Evolutionary conservation across 371 early-diverging fungal genomes (phyloP), one percentile per base, ranked within the genome.

Genomic region (Apophysomyces ossiformis): DNA sequence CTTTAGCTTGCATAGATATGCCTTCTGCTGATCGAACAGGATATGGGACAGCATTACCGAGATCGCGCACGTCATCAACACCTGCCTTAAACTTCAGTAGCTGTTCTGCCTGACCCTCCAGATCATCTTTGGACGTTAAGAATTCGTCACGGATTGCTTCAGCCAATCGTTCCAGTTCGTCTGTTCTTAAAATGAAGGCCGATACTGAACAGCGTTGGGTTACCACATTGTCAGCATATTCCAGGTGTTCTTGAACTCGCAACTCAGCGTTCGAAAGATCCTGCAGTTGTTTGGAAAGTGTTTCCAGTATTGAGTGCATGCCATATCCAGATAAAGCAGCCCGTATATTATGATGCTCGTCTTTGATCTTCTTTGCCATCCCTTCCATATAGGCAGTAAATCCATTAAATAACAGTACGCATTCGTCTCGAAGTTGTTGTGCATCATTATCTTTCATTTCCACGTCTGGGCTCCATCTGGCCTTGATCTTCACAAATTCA

Each of bases 81-180:
- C 70, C 44, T 1, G 16, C 18, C 5, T 57, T 58, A 35, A 72
- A 74, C 4, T 70, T 39, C n/a, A 70, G 67, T 18, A 79, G 36
- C 5, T 57, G 44, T 9, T 69, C 54, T 3, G 58, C 56, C 9
- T 37, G 56, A 18, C 18, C 32, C 13, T 57, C 50, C 5, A 58
- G 32, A 1, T 61, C 54, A 7, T 57, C 62, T 39, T 65, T 46
- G 37, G 41, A 58, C 12, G 69, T 32, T 18, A 75, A 26, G 21
- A 79, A 68, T 7, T 65, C 62, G 32, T 80, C 81, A 21, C 76
- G 38, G 16, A 80, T 75, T 0, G 38, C 43, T n/a, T 77, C 75
- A 1, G 78, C 78, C 13, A 58, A 21, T 6, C 69, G 68, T 38
- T 77, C 81, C 32, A 80, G 60, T 5, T 74, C 60, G 18, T 59